Conservation (phyloP, 2,329 filamentous ascomycete genomes). For the Cytospora mali region DNA sequence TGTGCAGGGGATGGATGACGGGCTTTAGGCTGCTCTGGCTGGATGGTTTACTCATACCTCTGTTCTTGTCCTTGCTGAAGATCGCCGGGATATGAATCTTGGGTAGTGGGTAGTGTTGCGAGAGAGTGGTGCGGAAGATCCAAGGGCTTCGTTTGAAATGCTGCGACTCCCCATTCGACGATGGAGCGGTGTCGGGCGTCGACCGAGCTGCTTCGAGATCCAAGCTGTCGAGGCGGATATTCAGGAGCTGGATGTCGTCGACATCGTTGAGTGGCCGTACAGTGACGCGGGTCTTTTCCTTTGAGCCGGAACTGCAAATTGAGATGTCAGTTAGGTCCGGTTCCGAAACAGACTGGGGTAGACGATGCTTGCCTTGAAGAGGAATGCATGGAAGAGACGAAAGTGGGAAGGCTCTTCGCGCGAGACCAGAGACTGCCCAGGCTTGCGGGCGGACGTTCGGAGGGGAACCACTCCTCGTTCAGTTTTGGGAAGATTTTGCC, state of each 20-base stretch:
- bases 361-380: not conserved
- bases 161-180: not conserved
- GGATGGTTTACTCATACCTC: not conserved
- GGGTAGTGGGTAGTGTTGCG: slow-evolving; percentile 1
- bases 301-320: not conserved
- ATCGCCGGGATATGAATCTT: not conserved
- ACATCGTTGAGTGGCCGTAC: not conserved
- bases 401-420: slow-evolving; percentile 1
- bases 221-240: slow-evolving; percentile 23
- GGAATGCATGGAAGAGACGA: not conserved
- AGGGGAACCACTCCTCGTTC: slow-evolving; percentile 34
- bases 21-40: not conserved
- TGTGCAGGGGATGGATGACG: slow-evolving; percentile 6
- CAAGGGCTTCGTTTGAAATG: slow-evolving; percentile 26
- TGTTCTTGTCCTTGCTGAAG: not conserved
- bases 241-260: slow-evolving; percentile 12
- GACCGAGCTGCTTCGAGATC: slow-evolving; percentile 23
- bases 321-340: not conserved
- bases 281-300: not conserved
- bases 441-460: slow-evolving; percentile 28
- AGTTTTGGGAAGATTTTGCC: slow-evolving; percentile 48
- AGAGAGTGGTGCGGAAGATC: slow-evolving; percentile 27
- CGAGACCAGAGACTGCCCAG: slow-evolving; percentile 15
- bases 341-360: not conserved
- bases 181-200: slow-evolving; percentile 14